Evolutionary conservation across 2,329 filamentous ascomycete species (phyloP), one percentile per base, ranked within the genome.

Genomic region (Fusarium sp.): DNA sequence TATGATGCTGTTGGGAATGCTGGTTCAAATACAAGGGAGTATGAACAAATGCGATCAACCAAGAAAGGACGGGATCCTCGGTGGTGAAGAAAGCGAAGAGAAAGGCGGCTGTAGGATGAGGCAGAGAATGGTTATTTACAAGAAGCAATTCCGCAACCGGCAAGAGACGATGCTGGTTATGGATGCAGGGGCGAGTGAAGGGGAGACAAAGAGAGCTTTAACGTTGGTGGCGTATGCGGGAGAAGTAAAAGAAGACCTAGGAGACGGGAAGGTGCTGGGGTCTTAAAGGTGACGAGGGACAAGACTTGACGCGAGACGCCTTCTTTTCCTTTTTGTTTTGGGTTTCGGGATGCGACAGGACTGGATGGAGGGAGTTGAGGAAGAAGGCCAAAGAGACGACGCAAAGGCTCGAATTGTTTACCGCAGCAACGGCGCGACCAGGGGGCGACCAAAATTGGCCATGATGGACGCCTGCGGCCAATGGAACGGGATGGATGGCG

Each of bases 371-470:
- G 48, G n/a, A 34, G 47, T 73, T 63, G 63, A 59, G 41, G 48
- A 47, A 56, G 41, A 43, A 40, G 51, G 55, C 52, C 62, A 62
- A 39, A 62, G 60, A 56, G 36, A 47, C 31, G 23, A 37, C 39
- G 56, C 62, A 50, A 59, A 60, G 66, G 66, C 62, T 74, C 54
- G 54, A 68, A 65, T 52, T 73, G 74, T 78, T 78, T 78, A 73
- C 76, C 76, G 75, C 73, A 78, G 76, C 76, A 78, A 78, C 76
- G 74, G 66, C 53, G 56, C 59, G 68, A 67, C 62, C 56, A 51
- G 66, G 64, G 64, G 70, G 47, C 15, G 53, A 7, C 39, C 30
- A 37, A 55, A 58, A n/a, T 11, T 27, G 23, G 23, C 23, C 23
- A 23, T 23, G 23, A 23, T 23, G 23, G 30, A 30, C 34, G 40